Conservation (phyloP, 345 rosid genomes). For the Moricandia arvensis region DNA sequence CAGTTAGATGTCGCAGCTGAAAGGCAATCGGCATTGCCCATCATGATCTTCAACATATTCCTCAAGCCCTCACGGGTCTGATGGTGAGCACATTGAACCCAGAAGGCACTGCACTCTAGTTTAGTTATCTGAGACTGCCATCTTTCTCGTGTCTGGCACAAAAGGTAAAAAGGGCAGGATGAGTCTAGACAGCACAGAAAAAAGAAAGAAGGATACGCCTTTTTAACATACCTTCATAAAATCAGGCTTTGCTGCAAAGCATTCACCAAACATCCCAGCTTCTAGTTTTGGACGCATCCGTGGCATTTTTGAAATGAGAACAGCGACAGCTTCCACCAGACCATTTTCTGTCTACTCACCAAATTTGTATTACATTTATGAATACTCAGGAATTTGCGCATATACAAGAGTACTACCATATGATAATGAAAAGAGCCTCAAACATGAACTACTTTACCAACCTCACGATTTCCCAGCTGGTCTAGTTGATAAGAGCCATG, state of each 20-base stretch:
- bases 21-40: slow-evolving; percentile 65
- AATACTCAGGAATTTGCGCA: slow-evolving; percentile 6
- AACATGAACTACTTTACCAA: slow-evolving; percentile 39
- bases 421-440: slow-evolving; percentile 9
- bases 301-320: slow-evolving; percentile 91
- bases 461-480: slow-evolving; percentile 89
- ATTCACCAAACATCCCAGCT: slow-evolving; percentile 77
- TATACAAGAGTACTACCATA: neutral
- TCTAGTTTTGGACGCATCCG: slow-evolving; percentile 72
- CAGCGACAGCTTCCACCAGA: slow-evolving; percentile 89
- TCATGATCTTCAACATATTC: slow-evolving; percentile 81
- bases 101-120: slow-evolving; percentile 78
- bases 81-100: slow-evolving; percentile 84
- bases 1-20: slow-evolving; percentile 64
- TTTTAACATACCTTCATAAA: slow-evolving; percentile 76
- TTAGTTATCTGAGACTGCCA: slow-evolving; percentile 89
- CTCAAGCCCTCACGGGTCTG: slow-evolving; percentile 86
- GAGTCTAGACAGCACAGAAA: slow-evolving; percentile 5
- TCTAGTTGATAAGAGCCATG: slow-evolving; percentile 93
- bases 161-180: neutral
- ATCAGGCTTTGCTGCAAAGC: slow-evolving; percentile 81
- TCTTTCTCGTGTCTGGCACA: slow-evolving; percentile 80
- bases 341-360: slow-evolving; percentile 84
- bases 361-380: slow-evolving; percentile 23
- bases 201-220: slow-evolving; percentile 2